A percentile compares a stretch with the other conserved stretches of the same genome.
phyloP scores from a whole-genome alignment of 805 yeast species.

The Candida ipomoeae region DNA sequence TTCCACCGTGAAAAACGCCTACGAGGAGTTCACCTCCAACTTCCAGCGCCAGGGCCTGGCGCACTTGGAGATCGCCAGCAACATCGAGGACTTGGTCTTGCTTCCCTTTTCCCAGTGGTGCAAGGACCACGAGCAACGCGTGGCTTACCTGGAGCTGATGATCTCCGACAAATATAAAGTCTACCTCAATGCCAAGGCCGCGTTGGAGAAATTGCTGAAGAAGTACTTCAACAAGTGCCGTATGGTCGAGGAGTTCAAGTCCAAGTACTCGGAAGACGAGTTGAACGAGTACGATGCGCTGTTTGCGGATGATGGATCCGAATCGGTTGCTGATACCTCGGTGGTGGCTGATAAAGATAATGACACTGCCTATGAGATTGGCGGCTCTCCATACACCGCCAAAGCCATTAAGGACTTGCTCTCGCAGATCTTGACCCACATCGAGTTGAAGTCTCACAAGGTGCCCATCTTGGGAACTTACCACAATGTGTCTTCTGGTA shows the following conservation, averaged over 20 bases:
- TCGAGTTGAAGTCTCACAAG: conserved; percentile 52
- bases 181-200: conserved; percentile 44
- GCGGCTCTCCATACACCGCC: conserved; percentile 26
- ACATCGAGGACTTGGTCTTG: conserved; percentile 56
- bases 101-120: conserved; percentile 76
- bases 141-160: conserved; percentile 55
- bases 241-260: conserved; percentile 60
- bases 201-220: conserved; percentile 57
- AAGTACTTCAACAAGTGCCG: conserved; percentile 77
- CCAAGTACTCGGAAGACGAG: conserved; percentile 44
- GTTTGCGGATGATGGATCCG: conserved; percentile 1
- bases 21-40: conserved; percentile 50
- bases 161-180: conserved; percentile 48
- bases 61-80: conserved; percentile 59
- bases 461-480: conserved; percentile 71
- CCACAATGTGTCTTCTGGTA: conserved; percentile 57
- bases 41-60: conserved; percentile 55
- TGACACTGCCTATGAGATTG: conserved; percentile 25
- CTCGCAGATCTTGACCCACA: conserved; percentile 29
- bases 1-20: conserved; percentile 60
- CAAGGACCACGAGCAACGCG: conserved; percentile 62
- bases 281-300: conserved; percentile 20
- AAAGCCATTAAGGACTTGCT: conserved; percentile 33
- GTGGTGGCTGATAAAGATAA: conserved; percentile 11
- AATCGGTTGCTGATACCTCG: not conserved